Conservation (phyloP, 148 eudicot genomes). For the Tetragonia tetragonoides region DNA sequence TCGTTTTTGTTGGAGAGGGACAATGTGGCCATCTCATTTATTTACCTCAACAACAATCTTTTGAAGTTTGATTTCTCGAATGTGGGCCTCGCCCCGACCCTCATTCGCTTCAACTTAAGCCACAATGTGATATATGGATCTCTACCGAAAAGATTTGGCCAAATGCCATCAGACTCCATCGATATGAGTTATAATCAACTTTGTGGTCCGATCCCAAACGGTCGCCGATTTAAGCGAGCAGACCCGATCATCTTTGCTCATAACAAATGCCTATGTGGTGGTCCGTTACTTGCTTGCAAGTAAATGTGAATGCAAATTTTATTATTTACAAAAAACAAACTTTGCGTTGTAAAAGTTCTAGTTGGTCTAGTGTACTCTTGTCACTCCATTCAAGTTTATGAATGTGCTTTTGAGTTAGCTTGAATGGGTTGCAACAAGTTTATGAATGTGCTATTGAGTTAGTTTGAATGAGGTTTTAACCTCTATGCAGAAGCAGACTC, state of each 20-base stretch:
- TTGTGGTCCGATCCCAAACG: constrained; percentile 30
- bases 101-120: constrained; percentile 15
- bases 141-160: constrained; percentile 20
- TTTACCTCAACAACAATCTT: not conserved
- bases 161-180: not conserved
- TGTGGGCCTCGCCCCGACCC: constrained; percentile 3
- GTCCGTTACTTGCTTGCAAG: constrained; percentile 26
- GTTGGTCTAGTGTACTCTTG: no score
- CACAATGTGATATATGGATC: constrained; percentile 35
- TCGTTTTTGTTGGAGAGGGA: constrained; percentile 32
- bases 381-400: no score
- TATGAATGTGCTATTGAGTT: no score
- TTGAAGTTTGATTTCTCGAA: constrained; percentile 29
- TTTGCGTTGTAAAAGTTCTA: no score
- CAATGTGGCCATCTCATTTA: not conserved
- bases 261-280: constrained; percentile 27
- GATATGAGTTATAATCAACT: constrained; percentile 34
- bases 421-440: no score
- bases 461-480: no score
- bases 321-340: no score
- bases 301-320: not conserved
- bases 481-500: no score
- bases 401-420: no score
- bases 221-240: constrained; percentile 17
- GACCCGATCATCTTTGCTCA: constrained; percentile 20